Percentiles rank a stretch among this genome's conserved stretches.
Conservation (phyloP, 345 rosid species). For the Hibiscus tridactylites region DNA sequence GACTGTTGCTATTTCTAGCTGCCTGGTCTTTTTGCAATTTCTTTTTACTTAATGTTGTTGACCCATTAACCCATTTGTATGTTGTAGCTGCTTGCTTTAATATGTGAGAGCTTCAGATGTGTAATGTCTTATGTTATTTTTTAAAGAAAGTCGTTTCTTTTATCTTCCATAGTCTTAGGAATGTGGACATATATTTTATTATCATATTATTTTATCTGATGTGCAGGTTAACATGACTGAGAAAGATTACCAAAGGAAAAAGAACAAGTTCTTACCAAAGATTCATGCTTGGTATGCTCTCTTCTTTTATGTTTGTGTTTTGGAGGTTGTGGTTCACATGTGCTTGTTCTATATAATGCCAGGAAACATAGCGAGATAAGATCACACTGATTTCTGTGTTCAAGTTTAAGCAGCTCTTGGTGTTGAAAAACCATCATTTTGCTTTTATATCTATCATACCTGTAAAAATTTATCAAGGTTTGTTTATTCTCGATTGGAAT, state of each 20-base stretch:
- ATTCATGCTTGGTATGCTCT: slow-evolving; percentile 81
- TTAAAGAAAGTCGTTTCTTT: background rate
- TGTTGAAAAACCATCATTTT: background rate
- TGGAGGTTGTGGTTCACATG: background rate
- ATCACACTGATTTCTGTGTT: background rate
- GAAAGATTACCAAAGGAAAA: slow-evolving; percentile 92
- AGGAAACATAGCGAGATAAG: background rate
- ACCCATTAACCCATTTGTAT: background rate
- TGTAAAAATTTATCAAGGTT: background rate
- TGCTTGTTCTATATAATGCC: background rate
- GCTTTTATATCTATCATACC: background rate
- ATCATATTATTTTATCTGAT: background rate
- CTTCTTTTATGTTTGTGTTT: background rate
- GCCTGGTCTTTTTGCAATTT: background rate
- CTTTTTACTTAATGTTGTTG: background rate
- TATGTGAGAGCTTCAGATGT: too few species aligned
- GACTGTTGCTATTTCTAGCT: background rate
- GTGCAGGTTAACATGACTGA: slow-evolving; percentile 92
- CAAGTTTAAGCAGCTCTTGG: background rate
- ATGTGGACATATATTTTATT: background rate
- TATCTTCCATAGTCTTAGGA: slow-evolving; percentile 7
- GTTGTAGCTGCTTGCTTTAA: background rate
- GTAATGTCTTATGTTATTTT: background rate
- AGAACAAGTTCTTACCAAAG: slow-evolving; percentile 95
- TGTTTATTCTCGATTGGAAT: background rate